Conservation (phyloP, 495 filamentous ascomycete species). For the Talaromyces proteolyticus region DNA sequence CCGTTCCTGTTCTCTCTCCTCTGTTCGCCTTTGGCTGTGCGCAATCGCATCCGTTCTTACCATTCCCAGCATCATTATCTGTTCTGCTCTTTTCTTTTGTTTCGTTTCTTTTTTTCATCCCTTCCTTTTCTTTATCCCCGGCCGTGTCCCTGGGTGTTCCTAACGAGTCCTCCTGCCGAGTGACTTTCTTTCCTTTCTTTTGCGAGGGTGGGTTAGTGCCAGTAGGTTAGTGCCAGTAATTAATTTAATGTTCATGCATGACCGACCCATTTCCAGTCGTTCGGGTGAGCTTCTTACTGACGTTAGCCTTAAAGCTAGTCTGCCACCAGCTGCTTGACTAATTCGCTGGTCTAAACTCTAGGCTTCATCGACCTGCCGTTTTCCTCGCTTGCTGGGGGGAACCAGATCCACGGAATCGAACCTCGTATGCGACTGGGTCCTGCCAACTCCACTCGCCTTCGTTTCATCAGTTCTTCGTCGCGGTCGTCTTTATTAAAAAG, state of each 20-base stretch:
- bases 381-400: too few relatives aligned
- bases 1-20: too few relatives aligned
- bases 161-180: too few relatives aligned
- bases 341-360: neutral
- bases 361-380: neutral
- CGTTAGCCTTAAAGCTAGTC: neutral
- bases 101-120: neutral
- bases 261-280: neutral
- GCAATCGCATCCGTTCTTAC: too few relatives aligned
- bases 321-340: too few relatives aligned
- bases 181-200: neutral
- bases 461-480: neutral
- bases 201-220: neutral
- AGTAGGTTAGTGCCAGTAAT: too few relatives aligned
- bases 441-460: neutral
- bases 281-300: neutral
- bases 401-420: constrained; percentile 4
- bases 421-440: neutral
- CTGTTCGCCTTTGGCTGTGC: too few relatives aligned
- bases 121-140: too few relatives aligned
- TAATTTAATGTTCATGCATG: neutral
- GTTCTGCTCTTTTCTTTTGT: neutral
- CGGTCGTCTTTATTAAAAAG: neutral
- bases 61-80: neutral
- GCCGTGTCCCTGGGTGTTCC: too few relatives aligned